Percentiles rank a stretch among this genome's conserved stretches.
These are phyloP conservation scores for Hamamelis virginiana DNA, from an alignment of 164 flowering plant genomes.

Conservation along the genomic window DNA sequence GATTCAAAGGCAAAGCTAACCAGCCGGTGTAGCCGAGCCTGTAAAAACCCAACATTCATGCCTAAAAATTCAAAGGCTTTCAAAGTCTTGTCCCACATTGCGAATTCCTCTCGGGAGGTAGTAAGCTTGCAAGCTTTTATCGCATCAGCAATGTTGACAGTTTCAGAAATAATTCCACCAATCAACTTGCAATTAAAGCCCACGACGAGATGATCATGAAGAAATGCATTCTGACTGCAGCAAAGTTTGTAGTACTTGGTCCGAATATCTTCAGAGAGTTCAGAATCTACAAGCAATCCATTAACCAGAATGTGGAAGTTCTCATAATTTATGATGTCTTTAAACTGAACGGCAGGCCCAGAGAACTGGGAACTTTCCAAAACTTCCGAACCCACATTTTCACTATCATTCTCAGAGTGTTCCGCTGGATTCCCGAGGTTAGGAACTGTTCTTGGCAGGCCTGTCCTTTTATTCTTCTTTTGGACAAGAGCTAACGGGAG, in stretches of 20 bases:
- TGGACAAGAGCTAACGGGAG: slow-evolving; percentile 19
- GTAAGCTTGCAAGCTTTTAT: slow-evolving; percentile 34
- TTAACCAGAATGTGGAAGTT: slow-evolving; percentile 33
- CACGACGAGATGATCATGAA: slow-evolving; percentile 36
- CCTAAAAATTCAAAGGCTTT: slow-evolving; percentile 51
- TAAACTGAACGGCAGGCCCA: slow-evolving; percentile 21
- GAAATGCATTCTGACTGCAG: slow-evolving; percentile 31
- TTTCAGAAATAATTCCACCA: slow-evolving; percentile 40
- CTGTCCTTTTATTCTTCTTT: slow-evolving; percentile 20
- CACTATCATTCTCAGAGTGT: slow-evolving; percentile 36
- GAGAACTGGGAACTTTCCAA: slow-evolving; percentile 25
- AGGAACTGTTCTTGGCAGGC: slow-evolving; percentile 2
- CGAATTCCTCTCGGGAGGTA: slow-evolving; percentile 34
- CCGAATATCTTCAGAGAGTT: slow-evolving; percentile 26
- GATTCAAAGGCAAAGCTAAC: slow-evolving; percentile 35
- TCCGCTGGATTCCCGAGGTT: slow-evolving; percentile 15
- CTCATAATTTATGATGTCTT: slow-evolving; percentile 27
- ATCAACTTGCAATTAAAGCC: slow-evolving; percentile 30
- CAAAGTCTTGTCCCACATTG: slow-evolving; percentile 43
- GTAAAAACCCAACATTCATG: slow-evolving; percentile 55
- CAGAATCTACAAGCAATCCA: slow-evolving; percentile 36
- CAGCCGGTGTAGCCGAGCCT: slow-evolving; percentile 30
- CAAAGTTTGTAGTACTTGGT: slow-evolving; percentile 45
- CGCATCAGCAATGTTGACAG: slow-evolving; percentile 42
- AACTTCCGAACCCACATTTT: slow-evolving; percentile 30